A percentile compares a stretch with the other conserved stretches of the same genome.
Evolutionary conservation across 352 stramenopile species (phyloP).

Genomic region (Poterioochromonas sp.): DNA sequence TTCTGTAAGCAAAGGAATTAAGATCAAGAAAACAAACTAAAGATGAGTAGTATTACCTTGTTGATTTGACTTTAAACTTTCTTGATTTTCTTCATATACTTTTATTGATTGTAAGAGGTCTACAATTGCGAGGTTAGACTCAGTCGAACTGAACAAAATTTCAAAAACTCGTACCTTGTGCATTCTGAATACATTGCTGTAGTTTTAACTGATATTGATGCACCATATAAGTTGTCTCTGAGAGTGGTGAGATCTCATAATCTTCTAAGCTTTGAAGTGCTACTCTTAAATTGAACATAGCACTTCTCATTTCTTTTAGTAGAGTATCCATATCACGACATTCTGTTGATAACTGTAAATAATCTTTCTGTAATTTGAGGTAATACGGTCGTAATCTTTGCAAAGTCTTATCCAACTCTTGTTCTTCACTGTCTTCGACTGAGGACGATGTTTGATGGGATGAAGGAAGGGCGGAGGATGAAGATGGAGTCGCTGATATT

Average conservation of each 20-base stretch:
- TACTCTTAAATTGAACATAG: not conserved
- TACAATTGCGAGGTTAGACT: not conserved
- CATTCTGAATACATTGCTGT: not conserved
- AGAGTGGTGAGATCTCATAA: not conserved
- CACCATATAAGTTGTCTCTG: not conserved
- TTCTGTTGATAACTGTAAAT: not conserved
- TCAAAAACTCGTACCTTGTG: not conserved
- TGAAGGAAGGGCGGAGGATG: too few relatives aligned
- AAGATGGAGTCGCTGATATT: not conserved
- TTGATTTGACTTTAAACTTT: not conserved
- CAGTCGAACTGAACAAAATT: not conserved
- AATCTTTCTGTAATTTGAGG: not conserved
- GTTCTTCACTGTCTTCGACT: not conserved
- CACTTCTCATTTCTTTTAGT: constrained; percentile 1
- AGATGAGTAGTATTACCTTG: not conserved
- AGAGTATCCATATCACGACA: not conserved
- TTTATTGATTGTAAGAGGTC: not conserved
- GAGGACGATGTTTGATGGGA: not conserved
- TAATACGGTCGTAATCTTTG: not conserved
- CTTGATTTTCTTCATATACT: not conserved
- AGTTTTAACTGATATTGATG: not conserved
- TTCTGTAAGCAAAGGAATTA: not conserved
- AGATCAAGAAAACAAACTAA: not conserved
- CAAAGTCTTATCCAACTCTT: not conserved
- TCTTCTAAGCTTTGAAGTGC: not conserved